These are phyloP conservation scores for Scutellaria baicalensis DNA, from an alignment of 257 asterid genomes.

Conservation along the genomic window DNA sequence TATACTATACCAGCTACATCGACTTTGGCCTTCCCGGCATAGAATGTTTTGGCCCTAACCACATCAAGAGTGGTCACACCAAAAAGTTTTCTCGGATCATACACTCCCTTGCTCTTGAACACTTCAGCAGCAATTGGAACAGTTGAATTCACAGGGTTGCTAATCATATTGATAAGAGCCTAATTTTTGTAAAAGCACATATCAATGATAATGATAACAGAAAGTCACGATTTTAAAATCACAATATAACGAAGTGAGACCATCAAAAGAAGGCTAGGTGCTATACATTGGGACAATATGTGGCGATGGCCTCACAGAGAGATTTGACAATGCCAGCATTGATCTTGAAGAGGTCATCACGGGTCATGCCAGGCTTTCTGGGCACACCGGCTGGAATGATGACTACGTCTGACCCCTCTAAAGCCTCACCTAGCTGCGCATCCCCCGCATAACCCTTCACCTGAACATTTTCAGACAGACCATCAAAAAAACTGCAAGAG, in stretches of 20 bases:
- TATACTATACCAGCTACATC: conserved; percentile 70
- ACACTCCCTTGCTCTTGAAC: conserved; percentile 74
- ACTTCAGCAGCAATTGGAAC: conserved; percentile 96
- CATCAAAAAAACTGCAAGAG: neutral
- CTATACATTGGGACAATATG: conserved; percentile 72
- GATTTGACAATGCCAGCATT: conserved; percentile 88
- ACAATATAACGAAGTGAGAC: neutral
- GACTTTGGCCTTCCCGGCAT: conserved; percentile 79
- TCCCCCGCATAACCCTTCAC: conserved; percentile 67
- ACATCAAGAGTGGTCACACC: conserved; percentile 98
- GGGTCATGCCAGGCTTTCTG: conserved; percentile 93
- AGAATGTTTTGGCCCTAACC: conserved; percentile 89
- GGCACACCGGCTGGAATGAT: conserved; percentile 99
- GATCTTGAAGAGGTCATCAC: conserved; percentile 87
- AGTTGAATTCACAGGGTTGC: conserved; percentile 91
- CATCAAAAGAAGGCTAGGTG: neutral
- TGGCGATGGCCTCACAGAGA: conserved; percentile 73
- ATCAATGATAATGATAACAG: neutral
- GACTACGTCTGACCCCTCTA: conserved; percentile 82
- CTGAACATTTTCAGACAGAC: conserved; percentile 24
- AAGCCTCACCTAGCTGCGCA: conserved; percentile 74
- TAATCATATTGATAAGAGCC: conserved; percentile 84
- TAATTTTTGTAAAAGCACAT: conserved; percentile 4
- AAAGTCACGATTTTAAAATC: neutral
- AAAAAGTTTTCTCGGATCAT: conserved; percentile 58